A percentile compares a stretch with the other conserved stretches of the same genome.
phyloP scores from a whole-genome alignment of 306 rosid species.

The Quercus wislizeni region DNA sequence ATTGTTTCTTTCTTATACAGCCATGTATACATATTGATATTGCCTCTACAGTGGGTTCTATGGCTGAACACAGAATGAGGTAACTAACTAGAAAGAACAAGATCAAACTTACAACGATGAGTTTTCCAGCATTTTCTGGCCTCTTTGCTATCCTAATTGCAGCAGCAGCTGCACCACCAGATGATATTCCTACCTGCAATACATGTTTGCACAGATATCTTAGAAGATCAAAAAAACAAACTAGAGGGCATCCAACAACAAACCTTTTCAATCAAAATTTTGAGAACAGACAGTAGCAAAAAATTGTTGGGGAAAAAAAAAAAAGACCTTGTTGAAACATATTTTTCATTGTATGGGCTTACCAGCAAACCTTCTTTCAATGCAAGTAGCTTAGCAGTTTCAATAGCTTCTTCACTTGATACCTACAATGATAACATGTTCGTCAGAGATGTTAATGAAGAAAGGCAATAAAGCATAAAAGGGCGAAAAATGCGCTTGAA shows the following conservation, averaged over 20 bases:
- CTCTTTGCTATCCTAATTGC: conserved; percentile 76
- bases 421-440: conserved; percentile 43
- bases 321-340: conserved; percentile 1
- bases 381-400: conserved; percentile 85
- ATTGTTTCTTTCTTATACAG: not conserved
- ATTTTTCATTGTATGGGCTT: conserved; percentile 26
- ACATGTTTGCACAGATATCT: conserved; percentile 10
- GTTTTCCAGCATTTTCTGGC: conserved; percentile 91
- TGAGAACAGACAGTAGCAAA: not conserved
- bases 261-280: not conserved
- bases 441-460: not conserved
- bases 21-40: not conserved
- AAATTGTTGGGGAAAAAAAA: not conserved
- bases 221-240: not conserved
- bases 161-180: conserved; percentile 93
- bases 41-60: not conserved
- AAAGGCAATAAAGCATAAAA: not conserved
- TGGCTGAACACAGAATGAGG: not conserved
- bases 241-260: conserved; percentile 1
- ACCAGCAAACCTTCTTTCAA: conserved; percentile 86
- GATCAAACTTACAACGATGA: conserved; percentile 75
- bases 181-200: conserved; percentile 90
- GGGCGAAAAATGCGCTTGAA: not conserved
- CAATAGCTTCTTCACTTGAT: conserved; percentile 86
- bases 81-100: not conserved